Evolutionary conservation across 2,329 filamentous ascomycete species (phyloP), one percentile per base, ranked within the genome.

Genomic region (Blumeria graminis): DNA sequence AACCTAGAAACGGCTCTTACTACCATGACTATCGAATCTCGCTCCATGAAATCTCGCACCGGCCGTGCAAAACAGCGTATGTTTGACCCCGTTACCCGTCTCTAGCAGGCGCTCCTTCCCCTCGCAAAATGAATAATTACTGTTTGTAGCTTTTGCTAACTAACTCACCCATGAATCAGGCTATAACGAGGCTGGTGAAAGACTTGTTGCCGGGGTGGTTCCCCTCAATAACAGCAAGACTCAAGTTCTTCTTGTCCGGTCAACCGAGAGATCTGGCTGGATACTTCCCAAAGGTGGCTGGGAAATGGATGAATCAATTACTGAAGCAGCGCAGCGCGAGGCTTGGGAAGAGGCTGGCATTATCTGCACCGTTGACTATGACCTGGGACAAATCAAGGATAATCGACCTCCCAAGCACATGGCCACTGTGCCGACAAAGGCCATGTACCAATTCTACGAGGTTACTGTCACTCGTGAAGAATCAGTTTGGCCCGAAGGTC

Each of bases 341-440:
- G 92, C 92, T 59, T 96, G 92, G 92, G 92, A 96, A 72, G 92
- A 96, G 72, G 92, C 89, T 45, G 92, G 92, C 65, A 93, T 96
- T 65, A 75, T 84, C 64, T 85, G 90, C 69, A 82, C 78, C 58
- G 82, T 95, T 68, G 81, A 84, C 64, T 84, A 82, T 67, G 87
- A 94, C 68, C 76, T 98, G 55, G 89, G 89, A 61, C 77, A 83
- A 61, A 94, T 98, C 63, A 73, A 81, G 56, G 92, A 98, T 70
- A 84, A 81, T 68, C 80, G 88, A 57, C 77, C 86, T 6, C 86
- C 86, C 39, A 90, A 90, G 68, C 77, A 81, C 59, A 71, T 79
- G 62, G 78, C 79, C 59, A 80, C 80, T 67, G 76, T 79, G 61
- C 71, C 73, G 51, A 73, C 77, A 57, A 75, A 75, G 64, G 77